Conservation (phyloP, 352 stramenopile species). For the Phytophthora pistaciae region DNA sequence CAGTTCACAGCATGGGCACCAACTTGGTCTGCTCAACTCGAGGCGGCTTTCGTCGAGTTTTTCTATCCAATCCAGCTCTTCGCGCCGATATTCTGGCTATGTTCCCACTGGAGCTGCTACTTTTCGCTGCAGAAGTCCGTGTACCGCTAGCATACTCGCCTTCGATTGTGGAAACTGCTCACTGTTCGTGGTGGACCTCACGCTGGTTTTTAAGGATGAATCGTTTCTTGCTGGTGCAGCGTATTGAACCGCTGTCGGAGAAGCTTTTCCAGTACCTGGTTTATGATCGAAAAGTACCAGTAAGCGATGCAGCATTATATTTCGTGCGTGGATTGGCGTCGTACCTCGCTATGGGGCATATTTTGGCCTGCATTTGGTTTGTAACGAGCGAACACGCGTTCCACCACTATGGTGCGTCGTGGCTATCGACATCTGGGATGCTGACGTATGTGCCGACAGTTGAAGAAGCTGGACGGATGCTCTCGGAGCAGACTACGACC, state of each 20-base stretch:
- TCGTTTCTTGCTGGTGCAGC: slow-evolving; percentile 51
- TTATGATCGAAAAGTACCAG: slow-evolving; percentile 61
- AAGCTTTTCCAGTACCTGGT: slow-evolving; percentile 67
- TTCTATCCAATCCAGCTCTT: slow-evolving; percentile 46
- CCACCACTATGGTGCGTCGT: slow-evolving; percentile 57
- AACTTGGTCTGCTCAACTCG: slow-evolving; percentile 7
- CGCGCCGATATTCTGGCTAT: slow-evolving; percentile 52
- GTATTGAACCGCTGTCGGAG: slow-evolving; percentile 52
- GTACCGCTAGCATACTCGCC: slow-evolving; percentile 10
- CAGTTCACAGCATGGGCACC: slow-evolving; percentile 26
- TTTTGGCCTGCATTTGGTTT: slow-evolving; percentile 75
- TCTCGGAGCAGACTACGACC: slow-evolving; percentile 22
- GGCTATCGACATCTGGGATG: slow-evolving; percentile 74
- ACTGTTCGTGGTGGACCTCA: slow-evolving; percentile 42
- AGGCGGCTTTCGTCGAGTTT: slow-evolving; percentile 14
- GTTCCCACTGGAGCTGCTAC: slow-evolving; percentile 59
- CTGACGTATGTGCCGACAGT: slow-evolving; percentile 34
- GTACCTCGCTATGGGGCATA: slow-evolving; percentile 72
- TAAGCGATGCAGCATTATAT: slow-evolving; percentile 50
- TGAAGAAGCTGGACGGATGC: slow-evolving; percentile 19
- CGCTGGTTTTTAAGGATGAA: slow-evolving; percentile 66
- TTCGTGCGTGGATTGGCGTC: slow-evolving; percentile 55
- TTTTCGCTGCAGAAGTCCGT: slow-evolving; percentile 27
- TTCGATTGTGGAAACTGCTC: background rate
- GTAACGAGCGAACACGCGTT: slow-evolving; percentile 50